Conservation (phyloP, 1,139 yeast genomes). For the Entelexis sorbosivorans region DNA sequence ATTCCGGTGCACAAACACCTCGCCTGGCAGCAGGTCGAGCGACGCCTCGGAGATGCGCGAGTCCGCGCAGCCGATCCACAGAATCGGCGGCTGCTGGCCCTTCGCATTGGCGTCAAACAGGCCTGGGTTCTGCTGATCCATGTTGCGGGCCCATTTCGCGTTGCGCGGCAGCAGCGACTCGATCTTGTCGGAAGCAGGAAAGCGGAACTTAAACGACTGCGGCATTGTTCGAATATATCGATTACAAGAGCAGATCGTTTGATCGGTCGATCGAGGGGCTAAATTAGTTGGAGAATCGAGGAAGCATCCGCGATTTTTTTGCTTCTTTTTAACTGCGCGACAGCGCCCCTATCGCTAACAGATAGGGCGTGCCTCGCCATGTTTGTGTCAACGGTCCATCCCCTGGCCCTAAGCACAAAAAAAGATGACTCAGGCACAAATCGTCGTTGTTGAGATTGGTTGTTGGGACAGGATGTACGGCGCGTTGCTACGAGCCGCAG, state of each 20-base stretch:
- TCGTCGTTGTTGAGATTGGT: constrained; percentile 4
- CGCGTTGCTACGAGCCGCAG: not conserved
- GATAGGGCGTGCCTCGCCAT: not conserved
- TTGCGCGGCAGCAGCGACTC: constrained; percentile 61
- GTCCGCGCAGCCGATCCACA: constrained; percentile 95
- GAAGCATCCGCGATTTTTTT: not conserved
- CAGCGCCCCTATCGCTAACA: not conserved
- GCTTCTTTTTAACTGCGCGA: not conserved
- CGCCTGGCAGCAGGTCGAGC: constrained; percentile 75
- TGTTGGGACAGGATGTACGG: not conserved
- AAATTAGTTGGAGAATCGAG: not conserved
- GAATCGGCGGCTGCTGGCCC: constrained; percentile 87
- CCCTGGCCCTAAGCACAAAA: constrained; percentile 2
- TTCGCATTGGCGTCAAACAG: constrained; percentile 58
- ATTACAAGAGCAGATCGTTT: not conserved
- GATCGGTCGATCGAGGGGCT: constrained; percentile 1
- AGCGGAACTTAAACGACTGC: constrained; percentile 24
- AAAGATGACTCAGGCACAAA: constrained; percentile 1
- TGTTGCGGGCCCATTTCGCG: constrained; percentile 51
- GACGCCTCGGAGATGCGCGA: constrained; percentile 80
- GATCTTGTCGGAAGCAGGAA: constrained; percentile 30
- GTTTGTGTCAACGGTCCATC: not conserved
- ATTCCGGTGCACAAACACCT: constrained; percentile 84
- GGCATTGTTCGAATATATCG: constrained; percentile 4
- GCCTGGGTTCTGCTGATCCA: constrained; percentile 49